Conservation (phyloP, 164 flowering plant genomes). For the Liriodendron chinense region DNA sequence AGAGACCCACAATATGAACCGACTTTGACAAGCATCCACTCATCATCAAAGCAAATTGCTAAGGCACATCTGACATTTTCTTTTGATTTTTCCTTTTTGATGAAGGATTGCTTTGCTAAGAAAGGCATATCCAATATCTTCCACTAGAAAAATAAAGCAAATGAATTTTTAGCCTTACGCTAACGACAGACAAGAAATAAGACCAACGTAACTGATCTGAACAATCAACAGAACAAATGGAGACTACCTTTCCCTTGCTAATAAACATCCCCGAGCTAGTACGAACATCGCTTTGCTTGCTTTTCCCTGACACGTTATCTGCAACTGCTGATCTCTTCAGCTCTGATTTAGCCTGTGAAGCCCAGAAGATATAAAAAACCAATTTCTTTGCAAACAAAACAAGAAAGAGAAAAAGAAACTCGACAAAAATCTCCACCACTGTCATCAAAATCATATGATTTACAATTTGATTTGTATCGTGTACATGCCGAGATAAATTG, state of each 20-base stretch:
- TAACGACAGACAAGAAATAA: neutral
- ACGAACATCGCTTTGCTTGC: conserved; percentile 81
- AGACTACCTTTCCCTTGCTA: conserved; percentile 65
- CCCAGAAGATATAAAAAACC: conserved; percentile 6
- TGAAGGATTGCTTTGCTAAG: no score
- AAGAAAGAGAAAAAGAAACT: neutral
- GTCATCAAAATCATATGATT: no score
- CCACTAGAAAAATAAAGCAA: neutral
- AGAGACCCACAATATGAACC: no score
- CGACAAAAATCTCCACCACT: no score
- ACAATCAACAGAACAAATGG: neutral
- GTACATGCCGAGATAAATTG: no score
- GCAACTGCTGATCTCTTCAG: conserved; percentile 92
- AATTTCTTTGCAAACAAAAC: neutral
- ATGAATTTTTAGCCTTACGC: neutral
- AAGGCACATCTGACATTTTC: no score
- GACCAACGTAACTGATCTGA: neutral
- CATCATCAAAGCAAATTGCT: no score
- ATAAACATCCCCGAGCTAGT: conserved; percentile 98
- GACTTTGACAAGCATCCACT: no score
- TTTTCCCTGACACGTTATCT: conserved; percentile 74
- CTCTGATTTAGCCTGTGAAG: conserved; percentile 73
- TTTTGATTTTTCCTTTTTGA: no score
- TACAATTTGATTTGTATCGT: no score
- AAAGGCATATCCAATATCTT: neutral